Conservation (phyloP, 495 filamentous ascomycete genomes). For the Penicillium mononematosum region DNA sequence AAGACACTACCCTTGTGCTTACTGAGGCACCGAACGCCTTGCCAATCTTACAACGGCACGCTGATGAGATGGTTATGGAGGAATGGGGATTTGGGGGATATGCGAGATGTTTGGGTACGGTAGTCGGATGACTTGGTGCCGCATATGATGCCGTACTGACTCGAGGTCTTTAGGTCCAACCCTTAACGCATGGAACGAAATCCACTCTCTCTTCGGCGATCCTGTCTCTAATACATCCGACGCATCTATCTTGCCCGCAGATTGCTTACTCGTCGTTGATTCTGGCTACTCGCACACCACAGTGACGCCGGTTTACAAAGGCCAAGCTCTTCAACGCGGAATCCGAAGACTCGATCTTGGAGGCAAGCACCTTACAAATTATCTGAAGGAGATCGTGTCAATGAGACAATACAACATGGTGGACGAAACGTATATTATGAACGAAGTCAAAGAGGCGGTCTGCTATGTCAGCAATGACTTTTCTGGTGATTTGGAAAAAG, state of each 20-base stretch:
- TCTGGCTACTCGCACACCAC: slow-evolving; percentile 92
- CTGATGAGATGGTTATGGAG: slow-evolving; percentile 96
- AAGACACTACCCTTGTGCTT: slow-evolving; percentile 76
- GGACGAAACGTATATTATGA: slow-evolving; percentile 87
- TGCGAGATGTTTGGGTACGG: slow-evolving; percentile 61
- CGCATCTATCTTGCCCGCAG: slow-evolving; percentile 55
- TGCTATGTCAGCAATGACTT: slow-evolving; percentile 85
- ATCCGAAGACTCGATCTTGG: slow-evolving; percentile 88
- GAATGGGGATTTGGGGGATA: slow-evolving; percentile 94
- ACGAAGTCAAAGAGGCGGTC: slow-evolving; percentile 88
- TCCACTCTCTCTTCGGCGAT: slow-evolving; percentile 60
- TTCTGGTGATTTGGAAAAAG: slow-evolving; percentile 70
- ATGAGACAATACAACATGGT: slow-evolving; percentile 91
- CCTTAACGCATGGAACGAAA: slow-evolving; percentile 83
- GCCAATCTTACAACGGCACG: slow-evolving; percentile 75
- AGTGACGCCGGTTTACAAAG: slow-evolving; percentile 81
- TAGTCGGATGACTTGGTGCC: background rate
- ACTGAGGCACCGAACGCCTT: slow-evolving; percentile 91
- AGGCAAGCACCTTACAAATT: slow-evolving; percentile 92
- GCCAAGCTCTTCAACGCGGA: slow-evolving; percentile 73
- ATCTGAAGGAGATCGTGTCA: slow-evolving; percentile 85
- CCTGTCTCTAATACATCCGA: slow-evolving; percentile 32
- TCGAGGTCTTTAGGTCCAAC: slow-evolving; percentile 51
- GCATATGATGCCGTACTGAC: slow-evolving; percentile 6
- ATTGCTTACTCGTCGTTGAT: slow-evolving; percentile 85